Evolutionary conservation across 1,284 basidiomycete genomes (phyloP), one percentile per base, ranked within the genome.

Genomic region (Puccinia horiana): DNA sequence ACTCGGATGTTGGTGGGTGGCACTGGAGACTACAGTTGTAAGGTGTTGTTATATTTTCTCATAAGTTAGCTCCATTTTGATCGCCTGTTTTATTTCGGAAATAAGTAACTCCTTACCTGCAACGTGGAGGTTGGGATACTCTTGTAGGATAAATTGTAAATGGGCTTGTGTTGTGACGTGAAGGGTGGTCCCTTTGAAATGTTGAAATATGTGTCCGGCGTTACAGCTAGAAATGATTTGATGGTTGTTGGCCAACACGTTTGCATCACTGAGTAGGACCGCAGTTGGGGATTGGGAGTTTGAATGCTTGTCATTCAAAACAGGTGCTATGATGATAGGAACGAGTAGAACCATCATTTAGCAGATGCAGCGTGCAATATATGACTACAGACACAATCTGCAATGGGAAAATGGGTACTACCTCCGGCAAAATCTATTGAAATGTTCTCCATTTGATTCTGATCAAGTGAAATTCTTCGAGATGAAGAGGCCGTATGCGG

Each of bases 161-260:
- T 81, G 78, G 32, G 65, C 67, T 74, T 81, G 78, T 29, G 67
- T 72, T 32, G 69, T 58, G 12, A 47, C 69, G 49, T 61, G 54
- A n/a, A 81, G 69, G n/a, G 67, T 61, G 56, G 40, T 52, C 20
- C 78, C 78, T 47, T 81, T 58, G 26, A 81, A 81, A 49, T 73
- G 56, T 37, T 81, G 69, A 47, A 72, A 81, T 52, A 81, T 73
- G 20, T 42, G 47, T 20, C 42, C 49, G 12, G 69, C 52, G 49
- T 81, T 40, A 37, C 65, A 81, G 42, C 18, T 63, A 44, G 67
- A 72, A 47, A 81, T 81, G 26, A 63, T 61, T 44, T 58, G 18
- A 63, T 72, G 78, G 11, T 40, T 42, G 56, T 63, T 47, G 2
- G 26, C 29, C 40, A 47, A 76, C 35, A 23, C 16, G 52, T 40